These are phyloP conservation scores for Fusarium marasasianum DNA, from an alignment of 2,329 filamentous ascomycete species.

Conservation along the genomic window DNA sequence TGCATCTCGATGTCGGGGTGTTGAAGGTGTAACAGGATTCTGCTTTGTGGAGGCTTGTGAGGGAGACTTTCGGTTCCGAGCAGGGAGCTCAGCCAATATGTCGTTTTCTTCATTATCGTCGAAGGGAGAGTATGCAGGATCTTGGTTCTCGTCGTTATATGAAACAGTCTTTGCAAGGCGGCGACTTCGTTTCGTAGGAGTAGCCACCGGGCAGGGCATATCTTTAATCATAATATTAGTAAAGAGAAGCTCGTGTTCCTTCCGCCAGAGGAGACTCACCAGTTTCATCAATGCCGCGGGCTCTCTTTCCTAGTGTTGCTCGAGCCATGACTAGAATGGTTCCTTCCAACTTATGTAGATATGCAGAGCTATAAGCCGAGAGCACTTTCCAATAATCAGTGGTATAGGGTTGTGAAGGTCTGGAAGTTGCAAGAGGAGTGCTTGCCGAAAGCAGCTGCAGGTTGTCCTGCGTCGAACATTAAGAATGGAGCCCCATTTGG, in stretches of 20 bases:
- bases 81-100: conserved; percentile 49
- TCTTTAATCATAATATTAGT: conserved; percentile 36
- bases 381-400: conserved; percentile 34
- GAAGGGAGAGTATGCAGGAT: conserved; percentile 50
- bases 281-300: conserved; percentile 42
- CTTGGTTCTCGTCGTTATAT: conserved; percentile 76
- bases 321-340: conserved; percentile 41
- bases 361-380: conserved; percentile 22
- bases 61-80: conserved; percentile 42
- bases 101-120: conserved; percentile 54
- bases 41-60: conserved; percentile 49
- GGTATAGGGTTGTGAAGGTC: conserved; percentile 22
- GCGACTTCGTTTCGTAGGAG: conserved; percentile 58
- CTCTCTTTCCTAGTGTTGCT: conserved; percentile 49
- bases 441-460: conserved; percentile 25
- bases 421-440: conserved; percentile 30
- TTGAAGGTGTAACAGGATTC: conserved; percentile 73
- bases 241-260: conserved; percentile 4
- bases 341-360: conserved; percentile 24
- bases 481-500: conserved; percentile 25
- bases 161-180: conserved; percentile 51
- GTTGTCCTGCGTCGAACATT: conserved; percentile 32
- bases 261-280: conserved; percentile 41
- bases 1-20: conserved; percentile 82
- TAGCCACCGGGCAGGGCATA: conserved; percentile 37